These are phyloP conservation scores for Nadsonia commutata DNA, from an alignment of 1,139 yeast species.

Conservation along the genomic window DNA sequence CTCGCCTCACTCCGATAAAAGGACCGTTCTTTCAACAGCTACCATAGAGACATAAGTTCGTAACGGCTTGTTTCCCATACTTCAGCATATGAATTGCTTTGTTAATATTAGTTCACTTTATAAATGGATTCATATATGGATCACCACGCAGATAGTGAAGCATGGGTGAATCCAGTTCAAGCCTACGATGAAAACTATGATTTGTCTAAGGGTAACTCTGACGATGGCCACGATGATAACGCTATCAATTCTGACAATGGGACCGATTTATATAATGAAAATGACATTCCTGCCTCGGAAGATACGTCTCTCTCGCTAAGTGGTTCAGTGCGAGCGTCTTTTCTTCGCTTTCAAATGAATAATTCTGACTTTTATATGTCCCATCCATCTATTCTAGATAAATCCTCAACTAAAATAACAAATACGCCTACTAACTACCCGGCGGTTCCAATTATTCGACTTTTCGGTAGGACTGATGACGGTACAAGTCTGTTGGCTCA, in stretches of 20 bases:
- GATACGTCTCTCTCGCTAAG: neutral
- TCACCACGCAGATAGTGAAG: neutral
- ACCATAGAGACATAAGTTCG: no score
- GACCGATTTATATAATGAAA: neutral
- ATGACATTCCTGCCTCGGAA: neutral
- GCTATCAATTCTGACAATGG: neutral
- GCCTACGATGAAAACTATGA: neutral
- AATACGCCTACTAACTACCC: constrained; percentile 12
- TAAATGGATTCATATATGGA: neutral
- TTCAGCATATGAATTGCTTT: no score
- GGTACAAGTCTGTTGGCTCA: constrained; percentile 51
- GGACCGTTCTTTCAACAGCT: no score
- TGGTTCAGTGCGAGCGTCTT: constrained; percentile 4
- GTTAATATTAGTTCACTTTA: no score
- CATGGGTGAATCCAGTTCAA: neutral
- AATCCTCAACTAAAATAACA: constrained; percentile 16
- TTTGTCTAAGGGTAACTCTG: neutral
- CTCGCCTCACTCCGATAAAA: no score
- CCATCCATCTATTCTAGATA: constrained; percentile 31
- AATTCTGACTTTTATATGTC: constrained; percentile 46
- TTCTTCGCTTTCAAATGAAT: constrained; percentile 23
- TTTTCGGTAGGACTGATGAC: constrained; percentile 51
- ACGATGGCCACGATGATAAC: neutral
- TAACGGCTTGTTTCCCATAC: no score
- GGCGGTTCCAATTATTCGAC: constrained; percentile 60